Percentiles rank a stretch among this genome's conserved stretches.
phyloP scores from a whole-genome alignment of 2,329 filamentous ascomycete species.

The Lasiodiplodia sp. region DNA sequence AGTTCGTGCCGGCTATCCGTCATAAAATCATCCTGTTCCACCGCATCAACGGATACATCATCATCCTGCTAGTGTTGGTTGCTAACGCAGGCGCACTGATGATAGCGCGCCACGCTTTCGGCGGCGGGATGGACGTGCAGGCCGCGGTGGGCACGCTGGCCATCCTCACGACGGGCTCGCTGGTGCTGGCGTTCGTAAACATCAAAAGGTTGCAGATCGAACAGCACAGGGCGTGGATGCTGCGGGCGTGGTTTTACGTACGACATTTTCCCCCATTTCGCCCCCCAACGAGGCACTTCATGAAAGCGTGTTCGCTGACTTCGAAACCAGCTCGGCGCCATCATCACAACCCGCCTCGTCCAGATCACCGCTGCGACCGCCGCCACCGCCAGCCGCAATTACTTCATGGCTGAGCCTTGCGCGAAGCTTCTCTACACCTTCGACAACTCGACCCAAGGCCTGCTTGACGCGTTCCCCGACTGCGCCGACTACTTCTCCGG shows the following conservation, averaged over 20 bases:
- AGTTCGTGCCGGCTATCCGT: slow-evolving; percentile 54
- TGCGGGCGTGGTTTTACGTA: slow-evolving; percentile 51
- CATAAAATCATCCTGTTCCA: slow-evolving; percentile 62
- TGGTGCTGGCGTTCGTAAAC: slow-evolving; percentile 61
- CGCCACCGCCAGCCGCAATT: slow-evolving; percentile 44
- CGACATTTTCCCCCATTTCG: no score
- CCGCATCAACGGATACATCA: slow-evolving; percentile 66
- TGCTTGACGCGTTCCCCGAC: slow-evolving; percentile 40
- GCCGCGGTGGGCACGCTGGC: slow-evolving; percentile 52
- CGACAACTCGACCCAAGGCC: background rate
- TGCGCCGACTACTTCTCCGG: slow-evolving; percentile 54
- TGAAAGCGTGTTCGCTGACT: background rate
- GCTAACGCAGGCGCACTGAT: slow-evolving; percentile 61
- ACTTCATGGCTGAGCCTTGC: slow-evolving; percentile 33
- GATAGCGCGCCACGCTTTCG: slow-evolving; percentile 60
- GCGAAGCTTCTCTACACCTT: background rate
- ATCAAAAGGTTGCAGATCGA: slow-evolving; percentile 68
- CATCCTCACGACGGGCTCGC: slow-evolving; percentile 53
- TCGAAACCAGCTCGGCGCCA: slow-evolving; percentile 52
- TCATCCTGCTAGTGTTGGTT: slow-evolving; percentile 57
- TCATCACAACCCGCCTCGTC: slow-evolving; percentile 62
- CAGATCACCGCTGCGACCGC: slow-evolving; percentile 53
- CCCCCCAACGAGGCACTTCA: background rate
- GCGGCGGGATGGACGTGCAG: slow-evolving; percentile 62
- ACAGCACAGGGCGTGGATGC: slow-evolving; percentile 70